Percentiles rank a stretch among this genome's conserved stretches.
These are phyloP conservation scores for Mrakiaceae sp. DNA, from an alignment of 1,284 basidiomycete species.

Conservation along the genomic window DNA sequence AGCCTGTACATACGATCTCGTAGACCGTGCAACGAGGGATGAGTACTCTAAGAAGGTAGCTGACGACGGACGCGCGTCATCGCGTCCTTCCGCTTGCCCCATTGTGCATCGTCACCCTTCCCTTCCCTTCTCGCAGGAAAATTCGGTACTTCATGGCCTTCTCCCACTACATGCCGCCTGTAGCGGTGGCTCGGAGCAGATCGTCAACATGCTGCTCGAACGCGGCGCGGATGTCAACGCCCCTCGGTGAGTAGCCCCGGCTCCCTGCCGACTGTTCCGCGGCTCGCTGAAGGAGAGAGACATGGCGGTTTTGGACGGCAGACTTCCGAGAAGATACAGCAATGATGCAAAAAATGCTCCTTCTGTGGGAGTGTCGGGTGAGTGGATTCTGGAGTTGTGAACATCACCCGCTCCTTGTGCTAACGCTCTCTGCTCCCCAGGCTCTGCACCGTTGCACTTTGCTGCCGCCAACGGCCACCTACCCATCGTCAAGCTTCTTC, in stretches of 20 bases:
- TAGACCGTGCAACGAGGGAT: too few species aligned
- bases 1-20: constrained; percentile 47
- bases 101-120: too few species aligned
- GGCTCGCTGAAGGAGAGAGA: too few species aligned
- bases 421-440: constrained; percentile 30
- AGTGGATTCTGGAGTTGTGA: constrained; percentile 15
- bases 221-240: constrained; percentile 88
- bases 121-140: constrained; percentile 28
- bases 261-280: not conserved
- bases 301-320: constrained; percentile 24
- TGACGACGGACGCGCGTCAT: too few species aligned
- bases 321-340: constrained; percentile 63
- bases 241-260: constrained; percentile 34
- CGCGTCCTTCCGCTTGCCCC: too few species aligned
- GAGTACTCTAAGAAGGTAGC: too few species aligned
- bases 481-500: constrained; percentile 57
- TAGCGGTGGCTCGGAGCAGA: constrained; percentile 70
- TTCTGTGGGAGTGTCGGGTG: constrained; percentile 53
- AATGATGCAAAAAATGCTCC: constrained; percentile 47
- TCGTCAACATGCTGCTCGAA: constrained; percentile 76
- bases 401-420: not conserved
- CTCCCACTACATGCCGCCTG: constrained; percentile 83
- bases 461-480: constrained; percentile 83
- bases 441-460: constrained; percentile 87
- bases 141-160: constrained; percentile 82